Percentiles rank a stretch among this genome's conserved stretches.
Conservation (phyloP, 2,329 filamentous ascomycete species). For the Talaromyces sp. region DNA sequence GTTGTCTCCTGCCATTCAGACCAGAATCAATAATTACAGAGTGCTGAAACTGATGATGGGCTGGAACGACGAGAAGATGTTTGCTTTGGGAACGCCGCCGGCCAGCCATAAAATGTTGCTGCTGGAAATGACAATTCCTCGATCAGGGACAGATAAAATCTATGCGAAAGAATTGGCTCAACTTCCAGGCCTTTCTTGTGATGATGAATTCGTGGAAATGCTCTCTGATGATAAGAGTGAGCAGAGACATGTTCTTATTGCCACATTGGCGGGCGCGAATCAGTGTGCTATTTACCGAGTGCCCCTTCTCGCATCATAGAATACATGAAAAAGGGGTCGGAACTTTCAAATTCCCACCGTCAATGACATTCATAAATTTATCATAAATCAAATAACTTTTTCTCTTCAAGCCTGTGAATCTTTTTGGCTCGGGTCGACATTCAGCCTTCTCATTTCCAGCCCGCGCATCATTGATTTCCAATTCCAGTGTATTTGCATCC, state of each 20-base stretch:
- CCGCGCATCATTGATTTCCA: constrained; percentile 2
- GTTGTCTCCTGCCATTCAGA: constrained; percentile 8
- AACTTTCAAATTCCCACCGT: background rate
- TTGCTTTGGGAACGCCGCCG: constrained; percentile 18
- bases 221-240: constrained; percentile 1
- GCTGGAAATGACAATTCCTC: constrained; percentile 15
- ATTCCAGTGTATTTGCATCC: background rate
- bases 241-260: constrained; percentile 16
- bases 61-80: constrained; percentile 15
- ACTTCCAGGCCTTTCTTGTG: constrained; percentile 6
- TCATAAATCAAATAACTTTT: constrained; percentile 11
- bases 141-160: constrained; percentile 5
- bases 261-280: constrained; percentile 17
- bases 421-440: background rate
- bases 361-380: background rate
- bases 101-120: constrained; percentile 18
- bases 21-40: constrained; percentile 21
- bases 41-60: constrained; percentile 21
- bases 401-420: background rate
- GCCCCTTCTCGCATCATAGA: constrained; percentile 17
- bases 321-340: constrained; percentile 10
- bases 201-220: constrained; percentile 6
- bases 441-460: background rate
- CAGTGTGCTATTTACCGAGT: constrained; percentile 18
- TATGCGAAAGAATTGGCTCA: background rate